A percentile compares a stretch with the other conserved stretches of the same genome.
Conservation (phyloP, 179 eudicot genomes). For the Actinidia polygama region DNA sequence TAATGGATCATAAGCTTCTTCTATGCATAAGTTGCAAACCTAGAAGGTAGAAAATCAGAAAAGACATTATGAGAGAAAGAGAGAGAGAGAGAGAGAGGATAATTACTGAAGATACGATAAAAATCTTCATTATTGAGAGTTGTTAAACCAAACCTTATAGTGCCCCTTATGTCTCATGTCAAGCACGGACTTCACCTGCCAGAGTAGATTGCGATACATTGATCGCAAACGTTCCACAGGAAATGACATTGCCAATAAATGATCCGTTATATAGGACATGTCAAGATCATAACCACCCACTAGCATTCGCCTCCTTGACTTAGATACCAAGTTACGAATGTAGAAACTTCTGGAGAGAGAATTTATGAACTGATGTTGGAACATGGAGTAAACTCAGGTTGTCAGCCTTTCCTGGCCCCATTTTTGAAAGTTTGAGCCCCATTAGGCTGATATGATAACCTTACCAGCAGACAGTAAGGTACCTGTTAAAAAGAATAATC, state of each 20-base stretch:
- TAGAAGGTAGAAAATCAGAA: slow-evolving; percentile 20
- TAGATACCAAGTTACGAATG: slow-evolving; percentile 65
- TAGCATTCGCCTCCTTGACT: slow-evolving; percentile 61
- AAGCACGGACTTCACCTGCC: slow-evolving; percentile 68
- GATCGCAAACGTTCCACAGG: slow-evolving; percentile 69
- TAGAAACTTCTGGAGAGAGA: slow-evolving; percentile 45
- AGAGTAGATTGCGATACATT: slow-evolving; percentile 68
- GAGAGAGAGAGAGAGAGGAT: background rate
- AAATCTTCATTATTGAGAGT: background rate
- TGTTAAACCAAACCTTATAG: slow-evolving; percentile 42
- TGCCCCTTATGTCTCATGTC: slow-evolving; percentile 63
- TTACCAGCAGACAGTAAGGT: slow-evolving; percentile 6
- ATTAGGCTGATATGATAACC: slow-evolving; percentile 26
- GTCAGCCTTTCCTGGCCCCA: slow-evolving; percentile 28
- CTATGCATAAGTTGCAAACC: slow-evolving; percentile 66
- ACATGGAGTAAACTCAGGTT: slow-evolving; percentile 20
- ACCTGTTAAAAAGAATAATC: background rate
- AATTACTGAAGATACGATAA: background rate
- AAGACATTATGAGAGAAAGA: slow-evolving; percentile 1
- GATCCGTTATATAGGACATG: slow-evolving; percentile 66
- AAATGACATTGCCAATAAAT: slow-evolving; percentile 68
- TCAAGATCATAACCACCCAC: slow-evolving; percentile 77
- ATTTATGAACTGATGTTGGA: slow-evolving; percentile 39
- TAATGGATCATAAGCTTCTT: slow-evolving; percentile 57
- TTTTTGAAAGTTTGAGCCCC: slow-evolving; percentile 49